Base-by-base conservation (phyloP, 192 early-diverging fungal genomes). In the Coemansia reversa region DNA sequence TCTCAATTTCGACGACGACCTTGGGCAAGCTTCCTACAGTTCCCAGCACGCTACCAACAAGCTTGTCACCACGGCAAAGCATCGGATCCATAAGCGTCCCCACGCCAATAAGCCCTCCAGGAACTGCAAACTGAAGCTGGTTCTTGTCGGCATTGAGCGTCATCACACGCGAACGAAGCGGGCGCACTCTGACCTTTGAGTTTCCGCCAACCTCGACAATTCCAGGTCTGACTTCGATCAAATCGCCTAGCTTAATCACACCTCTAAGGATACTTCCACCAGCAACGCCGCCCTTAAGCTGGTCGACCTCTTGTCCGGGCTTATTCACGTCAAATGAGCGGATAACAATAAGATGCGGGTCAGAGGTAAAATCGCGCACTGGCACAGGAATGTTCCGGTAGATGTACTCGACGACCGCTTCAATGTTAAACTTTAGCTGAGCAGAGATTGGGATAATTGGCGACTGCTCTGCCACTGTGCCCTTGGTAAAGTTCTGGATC, bases 281-380 rank as follows among this genome's bases (percentile, higher is more conserved):
- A 53, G 94, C 96, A 72, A 99, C 94, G 72, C 97, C 96, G 73
- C 97, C 97, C 81, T 92, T 92, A 60, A 99, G 85, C 47, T 94
- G 86, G 22, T 89, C 85, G 25, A 98, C 90, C 81, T 95, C 94
- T 23, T 90, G 87, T 74, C 97, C 97, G 33, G 97, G 96, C 79
- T 97, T 97, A 86, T 99, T 99, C 64, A 99, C 93, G 75, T 99
- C 96, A 62, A 99, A 99, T 25, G 92, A 94, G 75, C 96, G 92
- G 75, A 99, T 99, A 62, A 99, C 94, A 75, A 97, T 97, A 58
- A 99, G 83, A 33, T 91, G 88, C 29, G 97, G 93, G 52, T 92
- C 91, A 7, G 93, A 83, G 23, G 92, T 82, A 70, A 97, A 99
- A 77, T 97, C 95, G 57, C 95, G 90, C 49, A 91, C 74, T 9